Evolutionary conservation across 1,139 yeast genomes (phyloP).

Genomic region (Saccharomyces hybrid): DNA sequence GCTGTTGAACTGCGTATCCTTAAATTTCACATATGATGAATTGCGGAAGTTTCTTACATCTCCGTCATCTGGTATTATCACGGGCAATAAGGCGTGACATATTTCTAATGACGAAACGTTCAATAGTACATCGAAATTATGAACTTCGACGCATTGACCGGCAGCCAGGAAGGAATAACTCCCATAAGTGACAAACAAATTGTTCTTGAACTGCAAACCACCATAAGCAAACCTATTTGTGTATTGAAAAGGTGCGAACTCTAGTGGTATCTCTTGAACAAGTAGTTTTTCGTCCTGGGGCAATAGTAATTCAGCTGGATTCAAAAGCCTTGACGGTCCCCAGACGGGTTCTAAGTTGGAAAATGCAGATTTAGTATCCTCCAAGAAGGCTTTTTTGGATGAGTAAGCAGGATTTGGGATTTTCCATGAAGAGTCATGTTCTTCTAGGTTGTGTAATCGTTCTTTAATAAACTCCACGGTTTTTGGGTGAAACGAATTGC

Average conservation of each 20-base stretch:
- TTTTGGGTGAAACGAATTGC: background rate
- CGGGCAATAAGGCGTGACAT: background rate
- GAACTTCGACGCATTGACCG: conserved; percentile 7
- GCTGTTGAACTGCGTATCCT: background rate
- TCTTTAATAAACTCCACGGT: background rate
- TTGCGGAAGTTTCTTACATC: background rate
- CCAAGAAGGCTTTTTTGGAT: conserved; percentile 3
- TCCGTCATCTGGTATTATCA: background rate
- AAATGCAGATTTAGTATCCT: conserved; percentile 1
- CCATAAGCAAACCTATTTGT: conserved; percentile 3
- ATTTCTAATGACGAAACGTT: conserved; percentile 4
- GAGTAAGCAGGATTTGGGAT: background rate
- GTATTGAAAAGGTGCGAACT: conserved; percentile 1
- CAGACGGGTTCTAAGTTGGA: conserved; percentile 21
- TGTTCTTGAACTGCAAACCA: conserved; percentile 10
- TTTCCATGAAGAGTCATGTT: conserved; percentile 1
- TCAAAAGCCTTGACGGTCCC: conserved; percentile 13
- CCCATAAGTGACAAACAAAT: conserved; percentile 11
- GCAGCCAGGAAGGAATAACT: conserved; percentile 10
- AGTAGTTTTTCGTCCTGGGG: conserved; percentile 15
- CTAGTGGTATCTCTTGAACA: conserved; percentile 8
- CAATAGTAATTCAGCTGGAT: conserved; percentile 19
- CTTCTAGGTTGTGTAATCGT: conserved; percentile 1
- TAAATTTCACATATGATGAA: background rate
- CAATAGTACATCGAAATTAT: conserved; percentile 1